A percentile compares a stretch with the other conserved stretches of the same genome.
Evolutionary conservation across 2,329 filamentous ascomycete genomes (phyloP).

Genomic region (Cladosporium sp.): DNA sequence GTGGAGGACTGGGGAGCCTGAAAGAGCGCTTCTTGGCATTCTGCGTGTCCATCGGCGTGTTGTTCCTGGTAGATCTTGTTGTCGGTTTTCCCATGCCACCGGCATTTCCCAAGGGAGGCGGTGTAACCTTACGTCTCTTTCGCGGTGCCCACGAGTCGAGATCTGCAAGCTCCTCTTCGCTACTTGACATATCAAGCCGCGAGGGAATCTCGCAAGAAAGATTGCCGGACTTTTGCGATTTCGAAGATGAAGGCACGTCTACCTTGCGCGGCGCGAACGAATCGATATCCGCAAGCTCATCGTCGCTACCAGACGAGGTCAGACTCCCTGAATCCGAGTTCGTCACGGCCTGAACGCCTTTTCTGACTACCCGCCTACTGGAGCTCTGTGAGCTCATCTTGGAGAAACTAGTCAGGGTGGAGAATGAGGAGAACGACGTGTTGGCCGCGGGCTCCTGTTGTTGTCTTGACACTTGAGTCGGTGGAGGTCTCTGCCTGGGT

Average conservation of each 20-base stretch:
- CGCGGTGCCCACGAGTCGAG: conserved; percentile 26
- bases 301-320: conserved; percentile 23
- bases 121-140: conserved; percentile 28
- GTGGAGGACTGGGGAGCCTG: conserved; percentile 17
- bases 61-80: conserved; percentile 1
- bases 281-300: conserved; percentile 30
- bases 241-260: too few relatives aligned
- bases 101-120: conserved; percentile 5
- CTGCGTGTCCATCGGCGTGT: conserved; percentile 9
- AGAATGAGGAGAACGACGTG: conserved; percentile 24
- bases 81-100: neutral
- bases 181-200: too few relatives aligned
- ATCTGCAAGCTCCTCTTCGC: conserved; percentile 30
- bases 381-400: conserved; percentile 30
- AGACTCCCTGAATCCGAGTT: conserved; percentile 33
- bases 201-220: too few relatives aligned
- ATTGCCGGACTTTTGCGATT: too few relatives aligned
- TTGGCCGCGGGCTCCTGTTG: conserved; percentile 3
- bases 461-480: conserved; percentile 7
- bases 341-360: conserved; percentile 51
- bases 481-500: neutral
- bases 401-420: conserved; percentile 29
- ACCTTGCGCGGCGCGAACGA: conserved; percentile 28
- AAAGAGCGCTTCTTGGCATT: conserved; percentile 7
- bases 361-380: conserved; percentile 52